phyloP scores from a whole-genome alignment of 2,329 filamentous ascomycete genomes.

The Cercospora beticola region DNA sequence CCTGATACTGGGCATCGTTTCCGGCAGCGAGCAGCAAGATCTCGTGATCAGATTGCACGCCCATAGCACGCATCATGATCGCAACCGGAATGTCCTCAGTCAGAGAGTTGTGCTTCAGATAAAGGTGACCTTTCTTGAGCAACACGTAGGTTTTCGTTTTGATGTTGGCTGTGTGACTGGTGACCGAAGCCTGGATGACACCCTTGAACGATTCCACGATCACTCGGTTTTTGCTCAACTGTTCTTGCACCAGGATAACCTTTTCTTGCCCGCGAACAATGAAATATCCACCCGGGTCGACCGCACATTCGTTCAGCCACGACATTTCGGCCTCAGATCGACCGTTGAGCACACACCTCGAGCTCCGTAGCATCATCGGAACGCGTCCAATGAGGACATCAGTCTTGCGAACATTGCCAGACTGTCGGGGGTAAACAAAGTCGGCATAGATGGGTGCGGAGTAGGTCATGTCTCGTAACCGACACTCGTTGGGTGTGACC shows the following conservation, averaged over 20 bases:
- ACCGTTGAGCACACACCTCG: conserved; percentile 81
- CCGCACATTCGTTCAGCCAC: conserved; percentile 86
- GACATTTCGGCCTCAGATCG: conserved; percentile 89
- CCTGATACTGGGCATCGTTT: conserved; percentile 83
- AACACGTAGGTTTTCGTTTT: conserved; percentile 98
- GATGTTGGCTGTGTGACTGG: conserved; percentile 93
- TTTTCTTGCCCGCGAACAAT: conserved; percentile 98
- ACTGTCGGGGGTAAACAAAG: conserved; percentile 83
- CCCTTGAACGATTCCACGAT: conserved; percentile 97
- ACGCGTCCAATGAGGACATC: conserved; percentile 81
- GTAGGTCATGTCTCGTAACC: conserved; percentile 96
- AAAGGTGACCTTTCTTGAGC: conserved; percentile 88
- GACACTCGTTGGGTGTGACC: conserved; percentile 92
- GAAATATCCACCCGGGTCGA: conserved; percentile 97
- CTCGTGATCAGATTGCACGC: conserved; percentile 90
- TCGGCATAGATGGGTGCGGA: conserved; percentile 91
- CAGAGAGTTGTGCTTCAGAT: conserved; percentile 87
- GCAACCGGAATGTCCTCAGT: conserved; percentile 94
- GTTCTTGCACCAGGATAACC: conserved; percentile 96
- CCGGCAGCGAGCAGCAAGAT: conserved; percentile 90
- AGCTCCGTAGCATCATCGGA: conserved; percentile 95
- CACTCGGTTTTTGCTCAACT: conserved; percentile 97
- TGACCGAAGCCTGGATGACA: conserved; percentile 92
- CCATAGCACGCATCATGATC: conserved; percentile 88
- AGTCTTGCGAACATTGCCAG: conserved; percentile 69